Percentiles rank a stretch among this genome's conserved stretches.
phyloP scores from a whole-genome alignment of 2,329 filamentous ascomycete species.

The Karstenula rhodostoma region DNA sequence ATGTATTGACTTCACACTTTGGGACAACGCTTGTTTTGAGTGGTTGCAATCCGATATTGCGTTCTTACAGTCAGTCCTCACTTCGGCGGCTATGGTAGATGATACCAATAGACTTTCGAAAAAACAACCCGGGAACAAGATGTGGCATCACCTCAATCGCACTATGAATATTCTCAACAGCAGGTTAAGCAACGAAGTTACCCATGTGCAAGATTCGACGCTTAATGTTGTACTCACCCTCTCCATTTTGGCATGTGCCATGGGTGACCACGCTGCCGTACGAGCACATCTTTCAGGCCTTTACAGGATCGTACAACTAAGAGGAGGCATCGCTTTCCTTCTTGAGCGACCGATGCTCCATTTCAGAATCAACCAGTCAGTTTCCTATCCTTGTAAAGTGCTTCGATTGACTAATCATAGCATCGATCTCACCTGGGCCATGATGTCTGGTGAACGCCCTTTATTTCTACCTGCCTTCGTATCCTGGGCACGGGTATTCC shows the following conservation, averaged over 20 bases:
- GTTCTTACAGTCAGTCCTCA: conserved; percentile 1
- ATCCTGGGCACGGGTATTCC: background rate
- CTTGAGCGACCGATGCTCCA: conserved; percentile 4
- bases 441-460: conserved; percentile 4
- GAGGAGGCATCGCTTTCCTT: background rate
- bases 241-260: background rate
- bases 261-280: background rate
- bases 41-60: conserved; percentile 1
- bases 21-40: conserved; percentile 5
- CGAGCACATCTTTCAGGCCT: conserved; percentile 2
- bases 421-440: background rate
- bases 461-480: background rate
- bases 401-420: background rate
- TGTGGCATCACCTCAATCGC: conserved; percentile 5
- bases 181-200: background rate
- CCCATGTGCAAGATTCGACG: background rate
- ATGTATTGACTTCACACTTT: conserved; percentile 5
- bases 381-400: background rate
- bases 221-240: background rate
- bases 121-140: background rate
- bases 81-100: conserved; percentile 5
- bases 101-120: background rate
- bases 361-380: conserved; percentile 5
- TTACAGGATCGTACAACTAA: background rate
- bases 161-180: conserved; percentile 3